Conservation (phyloP, 1,139 yeast genomes). For the Suhomyces anneliseae region DNA sequence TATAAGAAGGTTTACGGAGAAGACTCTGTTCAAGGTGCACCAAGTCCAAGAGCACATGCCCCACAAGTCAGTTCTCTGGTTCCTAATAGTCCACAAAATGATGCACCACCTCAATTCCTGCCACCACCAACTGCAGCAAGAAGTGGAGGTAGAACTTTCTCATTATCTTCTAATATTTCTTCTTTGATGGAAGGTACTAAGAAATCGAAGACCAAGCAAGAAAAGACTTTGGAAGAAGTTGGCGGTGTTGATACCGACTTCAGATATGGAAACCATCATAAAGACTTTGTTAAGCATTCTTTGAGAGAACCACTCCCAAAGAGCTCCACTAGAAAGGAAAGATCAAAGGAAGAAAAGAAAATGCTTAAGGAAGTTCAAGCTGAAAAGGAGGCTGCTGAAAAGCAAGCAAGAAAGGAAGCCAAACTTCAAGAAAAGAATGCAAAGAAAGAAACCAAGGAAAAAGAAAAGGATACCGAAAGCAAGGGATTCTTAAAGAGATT, state of each 20-base stretch:
- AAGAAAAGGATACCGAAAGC: constrained; percentile 6
- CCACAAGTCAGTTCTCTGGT: neutral
- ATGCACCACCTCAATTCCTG: constrained; percentile 5
- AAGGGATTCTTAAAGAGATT: constrained; percentile 5
- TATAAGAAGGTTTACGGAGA: constrained; percentile 42
- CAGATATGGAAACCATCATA: constrained; percentile 40
- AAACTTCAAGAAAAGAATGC: constrained; percentile 8
- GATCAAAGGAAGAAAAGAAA: constrained; percentile 36
- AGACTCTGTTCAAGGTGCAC: constrained; percentile 1
- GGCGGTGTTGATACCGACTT: constrained; percentile 33
- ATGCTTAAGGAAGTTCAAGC: constrained; percentile 18
- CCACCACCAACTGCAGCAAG: constrained; percentile 1
- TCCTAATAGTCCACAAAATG: neutral
- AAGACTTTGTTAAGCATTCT: constrained; percentile 39
- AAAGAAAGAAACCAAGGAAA: constrained; percentile 7
- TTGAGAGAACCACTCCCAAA: constrained; percentile 24
- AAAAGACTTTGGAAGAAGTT: constrained; percentile 9
- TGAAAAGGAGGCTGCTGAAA: constrained; percentile 10
- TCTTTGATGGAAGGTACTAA: constrained; percentile 2
- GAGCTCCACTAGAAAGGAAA: constrained; percentile 27
- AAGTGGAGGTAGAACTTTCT: constrained; percentile 4
- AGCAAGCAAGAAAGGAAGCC: constrained; percentile 15
- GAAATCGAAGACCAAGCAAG: neutral
- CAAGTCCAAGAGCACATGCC: neutral
- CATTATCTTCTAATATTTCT: constrained; percentile 9